Percentiles rank a stretch among this genome's conserved stretches.
Evolutionary conservation across 2,329 filamentous ascomycete genomes (phyloP).

Genomic region (Aspergillus tanneri): DNA sequence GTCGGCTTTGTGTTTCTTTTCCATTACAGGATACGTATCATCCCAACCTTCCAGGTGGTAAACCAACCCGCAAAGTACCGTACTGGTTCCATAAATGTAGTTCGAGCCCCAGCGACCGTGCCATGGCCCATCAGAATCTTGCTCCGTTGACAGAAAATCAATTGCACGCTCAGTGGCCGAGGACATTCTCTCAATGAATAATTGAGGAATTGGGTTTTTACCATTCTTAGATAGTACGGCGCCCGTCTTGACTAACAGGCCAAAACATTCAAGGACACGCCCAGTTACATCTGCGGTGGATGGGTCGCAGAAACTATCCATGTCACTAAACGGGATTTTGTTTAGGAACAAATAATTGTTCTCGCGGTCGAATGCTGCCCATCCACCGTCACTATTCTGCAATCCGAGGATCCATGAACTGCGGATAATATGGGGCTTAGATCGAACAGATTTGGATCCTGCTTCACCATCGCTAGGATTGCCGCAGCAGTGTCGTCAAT

Average conservation of each 20-base stretch:
- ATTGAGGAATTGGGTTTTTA: not conserved
- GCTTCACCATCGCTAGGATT: conserved; percentile 29
- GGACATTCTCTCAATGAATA: too few species aligned
- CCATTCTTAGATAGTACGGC: too few species aligned
- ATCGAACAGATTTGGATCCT: conserved; percentile 13
- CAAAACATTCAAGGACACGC: conserved; percentile 31
- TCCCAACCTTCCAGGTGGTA: too few species aligned
- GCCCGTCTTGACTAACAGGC: conserved; percentile 15
- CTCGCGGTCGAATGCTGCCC: conserved; percentile 36
- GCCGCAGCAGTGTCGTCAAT: conserved; percentile 35
- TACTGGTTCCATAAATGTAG: too few species aligned
- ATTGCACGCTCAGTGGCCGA: too few species aligned
- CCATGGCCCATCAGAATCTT: too few species aligned
- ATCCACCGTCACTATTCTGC: conserved; percentile 39
- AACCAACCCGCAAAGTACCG: too few species aligned
- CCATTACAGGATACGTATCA: too few species aligned
- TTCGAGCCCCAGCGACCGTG: too few species aligned
- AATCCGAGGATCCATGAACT: conserved; percentile 33
- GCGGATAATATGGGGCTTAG: conserved; percentile 10
- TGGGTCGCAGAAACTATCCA: conserved; percentile 36
- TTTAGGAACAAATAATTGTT: conserved; percentile 37
- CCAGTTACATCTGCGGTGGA: conserved; percentile 36
- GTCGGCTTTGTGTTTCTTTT: not conserved
- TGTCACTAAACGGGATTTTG: conserved; percentile 39
- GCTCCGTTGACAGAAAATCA: too few species aligned